Evolutionary conservation across 208 protist species (phyloP), one percentile per base, ranked within the genome.

Genomic region (Leishmania amazonensis): DNA sequence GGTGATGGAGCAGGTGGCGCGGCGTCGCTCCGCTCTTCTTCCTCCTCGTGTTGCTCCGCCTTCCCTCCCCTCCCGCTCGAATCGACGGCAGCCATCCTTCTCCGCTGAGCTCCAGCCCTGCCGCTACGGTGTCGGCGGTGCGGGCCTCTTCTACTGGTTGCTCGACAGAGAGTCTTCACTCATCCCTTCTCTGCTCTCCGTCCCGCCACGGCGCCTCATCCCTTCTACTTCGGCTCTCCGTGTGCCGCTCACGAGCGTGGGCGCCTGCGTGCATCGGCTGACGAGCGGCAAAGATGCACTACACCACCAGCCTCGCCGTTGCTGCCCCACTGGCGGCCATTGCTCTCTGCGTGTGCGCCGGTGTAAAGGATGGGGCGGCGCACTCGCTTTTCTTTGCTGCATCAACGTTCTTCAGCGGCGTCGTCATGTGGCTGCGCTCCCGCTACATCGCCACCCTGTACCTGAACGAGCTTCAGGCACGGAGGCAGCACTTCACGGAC

Each of bases 361-460:
- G 35, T 21, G 1, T 81, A 3, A 79, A 54, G 3, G 81, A 88
- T n/a, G 45, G 70, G 2, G 57, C 83, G n/a, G 81, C 72, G 17
- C 21, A 90, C 3, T 81, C 75, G n/a, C 40, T 94, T 17, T 62
- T 82, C 11, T 82, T 86, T 60, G 86, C 88, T 19, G 79, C 76
- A 1, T 84, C 86, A 24, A 81, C 79, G 21, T 91, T 86, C 0
- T 49, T 89, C 19, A 68, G 81, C 31, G 88, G 81, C 1, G 51
- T 81, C 21, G 13, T 88, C 0, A 65, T 94, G 68, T 95, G 88
- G 85, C 60, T 96, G n/a, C 84, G 82, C 40, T 88, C 88, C 0
- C 76, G 90, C 65, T 88, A 84, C 58, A n/a, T 96, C 31, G 91
- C 88, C 24, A 75, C 40, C 3, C 65, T 53, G 9, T 96, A 93